Conservation (phyloP, 495 filamentous ascomycete species). For the Aspergillus sparsus region DNA sequence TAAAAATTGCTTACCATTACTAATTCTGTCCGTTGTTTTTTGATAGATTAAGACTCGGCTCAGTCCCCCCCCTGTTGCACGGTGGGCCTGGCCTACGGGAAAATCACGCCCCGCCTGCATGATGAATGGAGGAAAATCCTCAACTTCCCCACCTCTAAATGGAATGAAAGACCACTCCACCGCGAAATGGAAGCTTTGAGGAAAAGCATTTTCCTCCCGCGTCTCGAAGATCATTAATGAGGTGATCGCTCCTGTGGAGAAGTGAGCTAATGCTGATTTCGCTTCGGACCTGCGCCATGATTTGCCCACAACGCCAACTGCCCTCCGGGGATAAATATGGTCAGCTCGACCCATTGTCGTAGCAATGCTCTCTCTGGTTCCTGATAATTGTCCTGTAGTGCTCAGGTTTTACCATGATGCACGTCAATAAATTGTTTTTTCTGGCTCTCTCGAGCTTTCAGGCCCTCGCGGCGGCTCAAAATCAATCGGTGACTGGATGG, state of each 20-base stretch:
- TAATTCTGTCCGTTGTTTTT: no score
- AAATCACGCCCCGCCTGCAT: constrained; percentile 16
- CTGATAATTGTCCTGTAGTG: background rate
- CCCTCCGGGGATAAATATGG: constrained; percentile 4
- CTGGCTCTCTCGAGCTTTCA: constrained; percentile 23
- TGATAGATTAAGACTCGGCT: background rate
- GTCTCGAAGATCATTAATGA: background rate
- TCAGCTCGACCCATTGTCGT: background rate
- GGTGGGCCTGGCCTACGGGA: constrained; percentile 8
- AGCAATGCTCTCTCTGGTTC: background rate
- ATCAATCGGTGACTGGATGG: constrained; percentile 37
- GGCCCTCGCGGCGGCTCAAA: constrained; percentile 23
- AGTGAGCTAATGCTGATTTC: no score
- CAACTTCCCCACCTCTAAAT: constrained; percentile 3
- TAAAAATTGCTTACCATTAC: no score
- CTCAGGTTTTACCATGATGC: constrained; percentile 18
- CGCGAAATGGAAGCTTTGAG: background rate
- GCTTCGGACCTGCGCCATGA: no score
- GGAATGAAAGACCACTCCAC: background rate
- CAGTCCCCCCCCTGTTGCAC: background rate
- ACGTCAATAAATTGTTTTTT: constrained; percentile 17
- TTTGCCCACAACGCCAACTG: no score
- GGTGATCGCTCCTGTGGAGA: no score
- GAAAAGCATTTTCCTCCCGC: background rate
- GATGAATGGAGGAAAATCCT: constrained; percentile 28